Percentiles rank a stretch among this genome's conserved stretches.
These are phyloP conservation scores for Cyphellophora attinorum DNA, from an alignment of 2,329 filamentous ascomycete species.

Conservation along the genomic window DNA sequence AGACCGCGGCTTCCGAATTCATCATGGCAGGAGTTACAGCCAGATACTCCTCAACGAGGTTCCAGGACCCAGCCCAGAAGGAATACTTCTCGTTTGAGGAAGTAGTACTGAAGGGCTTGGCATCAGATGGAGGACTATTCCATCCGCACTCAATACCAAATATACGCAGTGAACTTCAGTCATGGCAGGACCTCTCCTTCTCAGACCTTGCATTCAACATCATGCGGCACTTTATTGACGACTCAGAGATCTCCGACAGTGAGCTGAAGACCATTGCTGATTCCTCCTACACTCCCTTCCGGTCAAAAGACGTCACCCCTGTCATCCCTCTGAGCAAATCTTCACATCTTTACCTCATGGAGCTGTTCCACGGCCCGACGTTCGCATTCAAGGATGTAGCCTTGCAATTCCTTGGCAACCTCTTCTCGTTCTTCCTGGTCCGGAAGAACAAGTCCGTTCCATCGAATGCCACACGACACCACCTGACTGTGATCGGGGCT, in stretches of 20 bases:
- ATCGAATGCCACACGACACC: slow-evolving; percentile 53
- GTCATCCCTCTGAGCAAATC: slow-evolving; percentile 63
- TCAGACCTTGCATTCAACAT: slow-evolving; percentile 75
- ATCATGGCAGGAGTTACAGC: not conserved
- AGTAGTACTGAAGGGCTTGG: slow-evolving; percentile 81
- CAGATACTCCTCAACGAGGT: slow-evolving; percentile 13
- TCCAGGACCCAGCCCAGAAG: slow-evolving; percentile 9
- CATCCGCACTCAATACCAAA: slow-evolving; percentile 73
- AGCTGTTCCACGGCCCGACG: slow-evolving; percentile 92
- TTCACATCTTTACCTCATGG: slow-evolving; percentile 71
- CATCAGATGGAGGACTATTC: slow-evolving; percentile 78
- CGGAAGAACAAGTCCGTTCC: slow-evolving; percentile 33
- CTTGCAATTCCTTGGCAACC: slow-evolving; percentile 88
- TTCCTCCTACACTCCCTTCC: slow-evolving; percentile 83
- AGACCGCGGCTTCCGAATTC: no score
- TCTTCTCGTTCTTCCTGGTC: slow-evolving; percentile 50
- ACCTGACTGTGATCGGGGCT: slow-evolving; percentile 77
- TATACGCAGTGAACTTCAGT: slow-evolving; percentile 54
- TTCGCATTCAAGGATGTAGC: slow-evolving; percentile 95
- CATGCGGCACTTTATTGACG: slow-evolving; percentile 78
- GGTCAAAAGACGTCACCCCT: slow-evolving; percentile 67
- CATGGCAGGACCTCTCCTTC: slow-evolving; percentile 72
- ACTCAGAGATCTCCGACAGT: slow-evolving; percentile 66
- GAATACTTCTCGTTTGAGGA: slow-evolving; percentile 76
- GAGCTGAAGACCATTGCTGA: slow-evolving; percentile 78